Base-by-base conservation (phyloP, 352 stramenopile genomes). In the Phytopythium sindhum region DNA sequence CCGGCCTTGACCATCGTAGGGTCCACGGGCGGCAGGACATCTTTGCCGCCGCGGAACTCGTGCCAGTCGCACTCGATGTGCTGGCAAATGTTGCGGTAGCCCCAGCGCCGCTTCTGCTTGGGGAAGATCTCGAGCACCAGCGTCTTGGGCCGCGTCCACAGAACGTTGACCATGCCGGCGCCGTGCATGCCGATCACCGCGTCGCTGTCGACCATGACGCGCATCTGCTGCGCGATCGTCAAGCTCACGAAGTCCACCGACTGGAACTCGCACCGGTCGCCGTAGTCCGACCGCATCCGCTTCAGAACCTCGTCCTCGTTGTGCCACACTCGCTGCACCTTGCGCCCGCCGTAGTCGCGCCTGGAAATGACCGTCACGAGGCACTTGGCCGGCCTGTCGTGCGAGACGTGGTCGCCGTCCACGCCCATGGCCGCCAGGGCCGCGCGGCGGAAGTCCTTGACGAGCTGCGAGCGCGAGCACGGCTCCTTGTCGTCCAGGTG, bases 131-230 rank as follows among this genome's bases (percentile, higher is more conserved):
- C 86, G 24, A 94, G 23, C 12, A 94, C 67, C 8, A 72, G 69
- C 24, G 80, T 88, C 61, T 65, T 60, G 0, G 81, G 81, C 9
- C 74, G 72, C 19, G 81, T 63, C 80, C 84, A 94, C 0, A 88
- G n/a, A 0, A 93, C 75, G 55, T 95, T 95, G 4, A 91, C 81
- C 56, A 95, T 77, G 23, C 86, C 86, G 23, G 86, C 86, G 52
- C 86, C 86, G 60, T 95, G 86, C 86, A 93, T 95, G 12, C 84
- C 76, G 51, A 95, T 84, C 24, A 95, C 81, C 37, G 93, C 74
- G 60, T 91, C 84, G 52, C 84, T 93, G 19, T 84, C 67, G 8
- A 86, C 63, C 26, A 85, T 83, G 24, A 77, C 66, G 7, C 63
- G 63, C 74, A 95, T 95, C 63, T 95, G 86, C 47, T 90, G n/a